Evolutionary conservation across 2,329 filamentous ascomycete genomes (phyloP).

Genomic region (Verticillium tricorpus): DNA sequence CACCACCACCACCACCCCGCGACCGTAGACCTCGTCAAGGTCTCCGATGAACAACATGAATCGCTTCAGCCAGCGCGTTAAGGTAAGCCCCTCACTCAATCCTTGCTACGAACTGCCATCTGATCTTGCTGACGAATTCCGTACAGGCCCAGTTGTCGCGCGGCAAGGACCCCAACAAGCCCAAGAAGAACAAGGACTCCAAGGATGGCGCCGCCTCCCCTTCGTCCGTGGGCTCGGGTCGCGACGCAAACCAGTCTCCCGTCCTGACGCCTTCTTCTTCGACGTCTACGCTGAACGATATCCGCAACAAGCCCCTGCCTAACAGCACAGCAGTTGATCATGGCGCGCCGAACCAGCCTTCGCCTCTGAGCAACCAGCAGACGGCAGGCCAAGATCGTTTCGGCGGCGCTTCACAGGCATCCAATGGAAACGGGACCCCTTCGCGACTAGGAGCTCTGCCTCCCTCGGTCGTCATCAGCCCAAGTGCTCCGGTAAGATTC

Average conservation of each 20-base stretch:
- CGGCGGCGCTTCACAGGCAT: constrained; percentile 30
- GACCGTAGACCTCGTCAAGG: constrained; percentile 5
- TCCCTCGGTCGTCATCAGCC: constrained; percentile 90
- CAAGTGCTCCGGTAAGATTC: constrained; percentile 76
- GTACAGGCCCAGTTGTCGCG: constrained; percentile 79
- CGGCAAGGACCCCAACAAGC: constrained; percentile 82
- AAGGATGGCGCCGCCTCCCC: constrained; percentile 80
- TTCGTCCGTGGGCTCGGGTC: constrained; percentile 46
- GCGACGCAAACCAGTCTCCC: constrained; percentile 57
- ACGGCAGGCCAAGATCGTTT: constrained; percentile 36
- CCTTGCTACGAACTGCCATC: constrained; percentile 17
- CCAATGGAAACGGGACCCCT: constrained; percentile 51
- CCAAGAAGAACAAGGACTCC: constrained; percentile 69
- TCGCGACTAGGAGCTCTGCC: constrained; percentile 62
- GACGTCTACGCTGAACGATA: constrained; percentile 79
- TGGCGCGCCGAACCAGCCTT: constrained; percentile 33
- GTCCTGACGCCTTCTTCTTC: constrained; percentile 80
- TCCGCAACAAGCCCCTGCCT: constrained; percentile 75
- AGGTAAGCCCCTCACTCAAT: constrained; percentile 7
- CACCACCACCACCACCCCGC: constrained; percentile 7
- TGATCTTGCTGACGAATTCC: constrained; percentile 34
- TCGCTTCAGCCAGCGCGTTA: constrained; percentile 78
- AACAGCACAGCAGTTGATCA: constrained; percentile 46
- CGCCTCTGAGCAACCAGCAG: constrained; percentile 28
- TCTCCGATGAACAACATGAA: constrained; percentile 67